Evolutionary conservation across 345 rosid genomes (phyloP), one percentile per base, ranked within the genome.

Genomic region (Populus davidiana): DNA sequence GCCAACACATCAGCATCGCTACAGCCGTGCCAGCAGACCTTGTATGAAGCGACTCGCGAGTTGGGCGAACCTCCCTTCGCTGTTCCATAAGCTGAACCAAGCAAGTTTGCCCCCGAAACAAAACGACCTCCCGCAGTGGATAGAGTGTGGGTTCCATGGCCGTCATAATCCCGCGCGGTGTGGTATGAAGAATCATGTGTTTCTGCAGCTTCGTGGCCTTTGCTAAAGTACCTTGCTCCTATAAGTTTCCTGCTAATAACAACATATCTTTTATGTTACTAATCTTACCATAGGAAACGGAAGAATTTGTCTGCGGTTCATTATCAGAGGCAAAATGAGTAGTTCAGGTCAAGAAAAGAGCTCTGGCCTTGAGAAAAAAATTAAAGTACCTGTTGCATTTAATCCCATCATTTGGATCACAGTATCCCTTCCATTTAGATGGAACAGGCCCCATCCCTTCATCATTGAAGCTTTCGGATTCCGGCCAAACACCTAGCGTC

Each of bases 171-270:
- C 14, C 16, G 50, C 50, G 18, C 50, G 50, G 50, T 47, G 50
- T 47, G 50, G 50, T 47, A 0, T 11, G 75, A 21, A 9, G 75
- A 14, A 16, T 71, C 44, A 5, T 4, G 14, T 14, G 75, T 73
- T 21, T 16, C 2, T 20, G 27, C 21, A 0, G 75, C 73, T 52
- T 18, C 62, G 39, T 43, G 44, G 10, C 82, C 79, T 52, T 80
- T 80, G 82, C 64, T 70, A 75, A 80, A 80, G 44, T 47, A 75
- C 16, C 62, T 80, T 70, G 83, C 83, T 69, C 83, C 83, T 1
- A 80, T 80, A n/a, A 80, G 72, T 68, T 80, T 80, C 75, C 69
- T 77, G 69, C 12, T 21, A 20, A 7, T 10, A 52, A 1, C 18
- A 16, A 0, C 16, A 3, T n/a, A 5, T 12, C 36, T 47, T 47